Base-by-base conservation (phyloP, 306 rosid genomes). In the Rubus idaeus region DNA sequence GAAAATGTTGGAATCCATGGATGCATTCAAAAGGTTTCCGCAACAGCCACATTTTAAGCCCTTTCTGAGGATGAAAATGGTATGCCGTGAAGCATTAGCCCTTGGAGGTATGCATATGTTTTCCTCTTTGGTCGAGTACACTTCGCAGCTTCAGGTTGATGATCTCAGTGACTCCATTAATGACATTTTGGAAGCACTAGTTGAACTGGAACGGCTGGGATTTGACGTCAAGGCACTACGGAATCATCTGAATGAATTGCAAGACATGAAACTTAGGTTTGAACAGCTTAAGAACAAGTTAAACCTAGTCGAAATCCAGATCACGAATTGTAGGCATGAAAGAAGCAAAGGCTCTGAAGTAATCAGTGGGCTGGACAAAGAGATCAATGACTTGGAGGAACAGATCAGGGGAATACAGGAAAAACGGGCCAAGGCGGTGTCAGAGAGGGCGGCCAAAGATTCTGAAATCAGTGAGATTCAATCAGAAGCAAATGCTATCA, bases 31-130 rank as follows among this genome's bases (percentile, higher is more conserved):
- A 71, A 78, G 68, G 52, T 71, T 60, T 18, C 81, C 77, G 0
- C 81, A 78, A 61, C 52, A 71, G 4, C 82, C 82, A 18, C 62
- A 78, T 63, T 71, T 71, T 71, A 30, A 10, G 17, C 77, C 82
- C 44, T 63, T 71, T 9, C 30, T 21, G 52, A 71, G 51, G 56
- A 14, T 4, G 21, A 52, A 40, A 39, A n/a, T 20, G 56, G 1
- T 78, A 6, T 17, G 13, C 50, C 77, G 66, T 0, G 82, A 78
- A 61, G 71, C 66, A 71, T 23, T 44, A 16, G 82, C 82, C 2
- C 6, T 78, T 62, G 82, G 56, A 20, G 26, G 42, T 18, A 78
- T 78, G 82, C 6, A 61, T 5, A 9, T 50, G 21, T 78, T 78
- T 62, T 60, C 41, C 45, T 40, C 77, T 71, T 44, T 72, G 68